Percentiles rank a stretch among this genome's conserved stretches.
phyloP scores from a whole-genome alignment of 331 rosid genomes.

The Acacia concinna region DNA sequence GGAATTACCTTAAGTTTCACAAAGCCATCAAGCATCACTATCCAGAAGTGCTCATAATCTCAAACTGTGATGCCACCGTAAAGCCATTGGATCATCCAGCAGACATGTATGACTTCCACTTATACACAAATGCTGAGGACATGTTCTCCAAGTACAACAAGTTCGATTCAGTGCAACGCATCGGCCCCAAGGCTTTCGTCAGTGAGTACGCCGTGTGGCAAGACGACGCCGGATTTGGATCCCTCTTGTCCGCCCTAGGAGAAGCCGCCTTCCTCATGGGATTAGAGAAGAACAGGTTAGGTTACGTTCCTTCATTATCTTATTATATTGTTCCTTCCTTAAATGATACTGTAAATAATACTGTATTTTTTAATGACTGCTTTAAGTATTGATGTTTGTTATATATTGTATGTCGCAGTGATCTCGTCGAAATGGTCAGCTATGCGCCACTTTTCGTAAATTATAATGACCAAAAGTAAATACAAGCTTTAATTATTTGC shows the following conservation, averaged over 20 bases:
- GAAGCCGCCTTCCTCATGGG: not conserved
- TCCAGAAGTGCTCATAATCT: slow-evolving; percentile 79
- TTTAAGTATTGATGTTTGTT: too few species aligned
- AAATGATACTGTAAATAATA: too few species aligned
- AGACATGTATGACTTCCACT: slow-evolving; percentile 79
- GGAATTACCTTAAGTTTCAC: slow-evolving; percentile 75
- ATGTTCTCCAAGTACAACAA: slow-evolving; percentile 47
- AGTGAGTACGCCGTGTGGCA: not conserved
- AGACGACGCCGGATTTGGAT: not conserved
- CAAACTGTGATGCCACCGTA: slow-evolving; percentile 83
- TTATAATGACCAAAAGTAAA: slow-evolving; percentile 58
- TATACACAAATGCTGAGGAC: slow-evolving; percentile 61
- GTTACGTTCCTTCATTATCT: too few species aligned
- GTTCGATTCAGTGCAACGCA: slow-evolving; percentile 53
- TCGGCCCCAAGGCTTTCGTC: slow-evolving; percentile 40
- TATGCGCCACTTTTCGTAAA: slow-evolving; percentile 84
- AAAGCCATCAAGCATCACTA: slow-evolving; percentile 59
- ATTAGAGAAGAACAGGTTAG: not conserved
- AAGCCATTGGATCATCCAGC: slow-evolving; percentile 77
- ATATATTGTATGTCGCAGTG: slow-evolving; percentile 44
- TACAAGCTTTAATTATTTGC: not conserved
- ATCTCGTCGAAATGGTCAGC: slow-evolving; percentile 68
- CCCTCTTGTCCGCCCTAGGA: not conserved
- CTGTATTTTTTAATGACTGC: too few species aligned
- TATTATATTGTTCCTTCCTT: too few species aligned